Base-by-base conservation (phyloP, 495 filamentous ascomycete genomes). In the Lophium mytilinum region DNA sequence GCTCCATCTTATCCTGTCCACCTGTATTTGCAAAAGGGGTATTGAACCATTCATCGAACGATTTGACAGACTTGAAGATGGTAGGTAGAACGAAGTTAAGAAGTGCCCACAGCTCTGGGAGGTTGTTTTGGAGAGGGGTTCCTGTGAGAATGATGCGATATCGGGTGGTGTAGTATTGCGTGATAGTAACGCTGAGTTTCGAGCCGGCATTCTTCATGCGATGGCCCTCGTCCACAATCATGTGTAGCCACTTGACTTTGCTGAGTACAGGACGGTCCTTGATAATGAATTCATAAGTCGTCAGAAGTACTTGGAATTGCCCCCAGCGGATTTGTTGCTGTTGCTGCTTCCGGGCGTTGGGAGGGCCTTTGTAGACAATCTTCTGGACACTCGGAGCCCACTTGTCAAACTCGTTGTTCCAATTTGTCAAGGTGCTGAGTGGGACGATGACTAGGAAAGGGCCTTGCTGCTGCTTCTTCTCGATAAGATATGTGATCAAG, bases 1-100 rank as follows among this genome's bases (percentile, higher is more conserved):
- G 78, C 55, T 96, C 92, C 88, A 98, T 98, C 75, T 92, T 95
- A 67, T 98, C 93, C 69, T 96, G 90, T 47, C 87, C 85, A 72
- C 93, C 93, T 9, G 94, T 97, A 71, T 98, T 98, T 49, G 94
- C 94, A 69, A 98, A 98, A 0, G 93, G 93, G 3, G 93, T 97
- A 71, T 96, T 97, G 79, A 98, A 98, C 93, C 93, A 98, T 70
- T 98, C 93, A 71, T 98, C 93, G 65, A 98, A 98, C 9, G 90
- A 95, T 72, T 96, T 97, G 46, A 94, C 92, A 0, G 94, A 97
- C 68, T 98, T 98, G 84, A 98, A 98, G 62, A 98, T 98, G 58
- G 88, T 97, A 9, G 93, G 93, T 19, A 98, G 79, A 19, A 96
- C 94, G 71, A 98, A 98, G 71, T 98, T 98, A 62, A 98, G 85